Conservation (phyloP, 177 flowering plant genomes). For the Telopea speciosissima region DNA sequence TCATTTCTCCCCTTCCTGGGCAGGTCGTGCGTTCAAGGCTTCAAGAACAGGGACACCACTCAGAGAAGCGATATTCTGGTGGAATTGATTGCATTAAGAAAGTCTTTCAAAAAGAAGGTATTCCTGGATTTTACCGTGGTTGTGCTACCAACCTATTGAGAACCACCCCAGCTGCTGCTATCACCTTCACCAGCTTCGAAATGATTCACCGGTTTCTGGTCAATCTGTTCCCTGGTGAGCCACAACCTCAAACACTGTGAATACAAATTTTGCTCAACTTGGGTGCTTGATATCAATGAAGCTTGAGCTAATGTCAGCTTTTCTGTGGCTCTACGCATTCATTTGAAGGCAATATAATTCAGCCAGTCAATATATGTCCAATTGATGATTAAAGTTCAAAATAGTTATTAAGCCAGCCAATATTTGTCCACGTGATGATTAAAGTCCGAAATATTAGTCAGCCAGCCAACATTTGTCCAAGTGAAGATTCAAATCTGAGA, state of each 20-base stretch:
- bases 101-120: conserved; percentile 56
- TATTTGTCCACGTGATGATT: too few relatives aligned
- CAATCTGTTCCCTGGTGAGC: conserved; percentile 30
- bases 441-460: too few relatives aligned
- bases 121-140: conserved; percentile 11
- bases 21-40: conserved; percentile 96
- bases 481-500: too few relatives aligned
- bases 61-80: conserved; percentile 63
- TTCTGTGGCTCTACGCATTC: not conserved
- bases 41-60: conserved; percentile 69
- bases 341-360: not conserved
- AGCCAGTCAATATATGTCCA: not conserved
- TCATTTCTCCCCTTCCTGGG: not conserved
- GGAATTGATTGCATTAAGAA: conserved; percentile 61
- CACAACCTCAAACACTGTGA: conserved; percentile 31
- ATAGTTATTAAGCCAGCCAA: too few relatives aligned
- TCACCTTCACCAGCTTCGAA: conserved; percentile 76
- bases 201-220: conserved; percentile 58
- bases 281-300: not conserved
- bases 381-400: not conserved
- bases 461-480: too few relatives aligned
- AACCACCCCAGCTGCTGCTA: conserved; percentile 57
- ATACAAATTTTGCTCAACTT: not conserved
- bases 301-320: not conserved
- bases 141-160: not conserved